Conservation (phyloP, 139 green algal genomes). For the Trebouxia sp. region DNA sequence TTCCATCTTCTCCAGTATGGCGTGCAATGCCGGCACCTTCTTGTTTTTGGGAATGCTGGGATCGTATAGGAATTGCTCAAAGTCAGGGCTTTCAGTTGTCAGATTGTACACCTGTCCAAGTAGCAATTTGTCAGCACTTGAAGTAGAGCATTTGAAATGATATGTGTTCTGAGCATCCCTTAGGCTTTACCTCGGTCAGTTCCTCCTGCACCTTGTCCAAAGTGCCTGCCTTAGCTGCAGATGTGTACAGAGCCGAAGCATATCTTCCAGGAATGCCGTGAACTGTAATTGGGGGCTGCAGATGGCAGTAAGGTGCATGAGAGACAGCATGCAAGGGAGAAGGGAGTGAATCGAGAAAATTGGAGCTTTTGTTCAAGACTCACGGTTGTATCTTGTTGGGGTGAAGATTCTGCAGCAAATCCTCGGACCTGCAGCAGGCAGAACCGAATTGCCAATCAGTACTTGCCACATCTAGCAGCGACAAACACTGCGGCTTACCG, state of each 20-base stretch:
- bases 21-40: slow-evolving; percentile 39
- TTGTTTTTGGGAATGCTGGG: slow-evolving; percentile 45
- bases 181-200: slow-evolving; percentile 41
- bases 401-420: background rate
- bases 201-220: slow-evolving; percentile 56
- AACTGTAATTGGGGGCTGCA: slow-evolving; percentile 36
- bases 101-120: slow-evolving; percentile 33
- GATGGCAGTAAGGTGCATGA: too few species aligned
- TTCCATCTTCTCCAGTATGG: slow-evolving; percentile 47
- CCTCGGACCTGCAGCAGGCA: background rate
- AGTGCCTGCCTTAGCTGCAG: slow-evolving; percentile 46
- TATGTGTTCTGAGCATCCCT: background rate
- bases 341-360: background rate
- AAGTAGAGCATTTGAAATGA: background rate
- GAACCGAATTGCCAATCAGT: background rate
- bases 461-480: background rate
- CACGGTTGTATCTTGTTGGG: background rate
- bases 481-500: background rate
- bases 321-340: background rate
- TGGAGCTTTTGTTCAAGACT: background rate
- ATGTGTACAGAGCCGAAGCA: slow-evolving; percentile 64
- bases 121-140: background rate
- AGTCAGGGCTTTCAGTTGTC: slow-evolving; percentile 40
- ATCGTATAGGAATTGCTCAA: slow-evolving; percentile 53
- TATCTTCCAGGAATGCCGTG: slow-evolving; percentile 62